Percentiles rank a stretch among this genome's conserved stretches.
Evolutionary conservation across 169 alveolate species (phyloP).

Genomic region (Plasmodium yoelii): DNA sequence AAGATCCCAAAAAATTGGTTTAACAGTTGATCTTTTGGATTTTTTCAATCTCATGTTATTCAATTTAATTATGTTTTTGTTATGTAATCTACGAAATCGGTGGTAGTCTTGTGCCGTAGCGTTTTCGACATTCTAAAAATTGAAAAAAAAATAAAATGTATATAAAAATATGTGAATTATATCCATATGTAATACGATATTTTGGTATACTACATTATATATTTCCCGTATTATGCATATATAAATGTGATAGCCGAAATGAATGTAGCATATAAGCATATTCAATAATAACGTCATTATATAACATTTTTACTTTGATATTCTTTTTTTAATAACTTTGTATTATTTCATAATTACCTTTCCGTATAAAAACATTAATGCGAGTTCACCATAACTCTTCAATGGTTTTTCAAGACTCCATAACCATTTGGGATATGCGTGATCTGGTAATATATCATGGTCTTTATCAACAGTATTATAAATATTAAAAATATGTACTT

Average conservation of each 20-base stretch:
- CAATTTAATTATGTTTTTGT: constrained; percentile 78
- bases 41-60: constrained; percentile 85
- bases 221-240: background rate
- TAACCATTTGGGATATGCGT: constrained; percentile 85
- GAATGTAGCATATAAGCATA: background rate
- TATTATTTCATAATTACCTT: constrained; percentile 55
- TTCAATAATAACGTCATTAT: background rate
- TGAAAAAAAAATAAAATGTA: background rate
- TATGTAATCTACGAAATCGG: constrained; percentile 85
- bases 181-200: background rate
- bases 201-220: background rate
- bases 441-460: constrained; percentile 84
- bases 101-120: constrained; percentile 84
- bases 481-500: constrained; percentile 84
- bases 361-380: constrained; percentile 85
- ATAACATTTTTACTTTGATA: background rate
- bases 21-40: constrained; percentile 80
- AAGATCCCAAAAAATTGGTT: constrained; percentile 82
- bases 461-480: constrained; percentile 82
- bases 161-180: background rate
- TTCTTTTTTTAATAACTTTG: background rate
- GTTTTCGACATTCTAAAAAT: constrained; percentile 78
- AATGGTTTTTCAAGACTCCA: constrained; percentile 86
- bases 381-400: constrained; percentile 85
- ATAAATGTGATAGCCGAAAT: background rate